Percentiles rank a stretch among this genome's conserved stretches.
Conservation (phyloP, 371 early-diverging fungal genomes). For the Syncephalastrum racemosum region DNA sequence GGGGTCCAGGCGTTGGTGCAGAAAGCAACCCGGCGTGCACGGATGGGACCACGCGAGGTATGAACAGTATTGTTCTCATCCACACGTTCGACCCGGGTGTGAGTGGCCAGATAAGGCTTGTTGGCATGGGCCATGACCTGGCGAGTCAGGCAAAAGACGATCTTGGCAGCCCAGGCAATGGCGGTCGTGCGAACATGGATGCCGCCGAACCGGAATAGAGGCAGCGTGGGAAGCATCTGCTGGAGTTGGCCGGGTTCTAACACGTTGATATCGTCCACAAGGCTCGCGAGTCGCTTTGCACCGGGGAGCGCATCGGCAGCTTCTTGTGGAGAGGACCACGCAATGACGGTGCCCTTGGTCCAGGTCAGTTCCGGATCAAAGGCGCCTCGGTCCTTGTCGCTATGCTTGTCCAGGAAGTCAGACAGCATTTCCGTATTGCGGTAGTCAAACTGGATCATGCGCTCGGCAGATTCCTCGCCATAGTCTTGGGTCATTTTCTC, state of each 20-base stretch:
- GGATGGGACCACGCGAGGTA: slow-evolving; percentile 28
- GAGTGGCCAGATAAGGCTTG: slow-evolving; percentile 17
- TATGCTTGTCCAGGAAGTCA: slow-evolving; percentile 24
- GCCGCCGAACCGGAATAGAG: slow-evolving; percentile 29
- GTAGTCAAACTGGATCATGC: slow-evolving; percentile 37
- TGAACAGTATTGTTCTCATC: slow-evolving; percentile 13
- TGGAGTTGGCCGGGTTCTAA: slow-evolving; percentile 17
- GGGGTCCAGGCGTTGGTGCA: slow-evolving; percentile 53
- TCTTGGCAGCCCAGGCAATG: slow-evolving; percentile 42
- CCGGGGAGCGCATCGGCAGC: slow-evolving; percentile 20
- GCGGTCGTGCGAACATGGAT: slow-evolving; percentile 30
- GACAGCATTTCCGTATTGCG: slow-evolving; percentile 29
- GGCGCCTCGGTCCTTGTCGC: slow-evolving; percentile 24
- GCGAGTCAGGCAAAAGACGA: slow-evolving; percentile 40
- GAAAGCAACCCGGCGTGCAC: slow-evolving; percentile 37
- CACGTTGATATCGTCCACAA: slow-evolving; percentile 10
- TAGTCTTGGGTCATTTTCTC: slow-evolving; percentile 17
- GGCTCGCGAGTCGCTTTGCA: slow-evolving; percentile 17
- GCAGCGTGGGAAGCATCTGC: slow-evolving; percentile 16
- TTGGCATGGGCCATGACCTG: slow-evolving; percentile 12
- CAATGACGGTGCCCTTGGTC: slow-evolving; percentile 36
- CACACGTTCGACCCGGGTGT: slow-evolving; percentile 17
- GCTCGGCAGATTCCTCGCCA: slow-evolving; percentile 28
- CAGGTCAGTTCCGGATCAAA: slow-evolving; percentile 38
- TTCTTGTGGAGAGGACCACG: slow-evolving; percentile 30